phyloP scores from a whole-genome alignment of 139 green algal species.

The Coelastrella sp. region DNA sequence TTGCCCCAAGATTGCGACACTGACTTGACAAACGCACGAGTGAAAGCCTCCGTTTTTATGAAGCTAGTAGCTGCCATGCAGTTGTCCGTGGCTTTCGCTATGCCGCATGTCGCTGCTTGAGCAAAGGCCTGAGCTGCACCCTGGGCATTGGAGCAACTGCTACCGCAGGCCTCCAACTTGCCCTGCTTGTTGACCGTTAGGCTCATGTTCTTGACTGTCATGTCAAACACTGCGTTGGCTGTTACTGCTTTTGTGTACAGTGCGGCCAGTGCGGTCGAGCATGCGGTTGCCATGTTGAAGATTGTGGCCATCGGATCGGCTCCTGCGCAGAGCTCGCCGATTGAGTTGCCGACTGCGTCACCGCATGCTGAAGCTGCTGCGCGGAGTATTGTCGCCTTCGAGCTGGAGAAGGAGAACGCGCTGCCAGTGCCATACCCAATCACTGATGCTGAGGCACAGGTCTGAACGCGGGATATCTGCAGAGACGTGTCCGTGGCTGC shows the following conservation, averaged over 20 bases:
- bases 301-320: slow-evolving; percentile 42
- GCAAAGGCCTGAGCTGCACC: slow-evolving; percentile 47
- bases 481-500: slow-evolving; percentile 29
- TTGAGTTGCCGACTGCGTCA: slow-evolving; percentile 32
- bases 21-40: slow-evolving; percentile 29
- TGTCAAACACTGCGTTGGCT: slow-evolving; percentile 4
- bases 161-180: slow-evolving; percentile 23
- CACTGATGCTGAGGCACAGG: slow-evolving; percentile 35
- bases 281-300: slow-evolving; percentile 22
- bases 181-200: slow-evolving; percentile 12
- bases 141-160: slow-evolving; percentile 36
- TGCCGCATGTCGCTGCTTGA: slow-evolving; percentile 46
- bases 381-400: not conserved
- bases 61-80: slow-evolving; percentile 32
- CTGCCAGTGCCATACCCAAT: slow-evolving; percentile 11
- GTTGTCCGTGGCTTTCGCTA: slow-evolving; percentile 26
- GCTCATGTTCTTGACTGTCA: not conserved
- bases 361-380: slow-evolving; percentile 40
- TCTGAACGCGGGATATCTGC: slow-evolving; percentile 46
- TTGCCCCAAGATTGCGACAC: slow-evolving; percentile 22
- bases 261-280: slow-evolving; percentile 36
- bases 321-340: slow-evolving; percentile 42
- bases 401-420: slow-evolving; percentile 25
- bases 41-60: slow-evolving; percentile 31
- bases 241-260: slow-evolving; percentile 34